Percentiles rank a stretch among this genome's conserved stretches.
These are phyloP conservation scores for Umbelopsis isabellina DNA, from an alignment of 192 early-diverging fungal genomes.

Conservation along the genomic window DNA sequence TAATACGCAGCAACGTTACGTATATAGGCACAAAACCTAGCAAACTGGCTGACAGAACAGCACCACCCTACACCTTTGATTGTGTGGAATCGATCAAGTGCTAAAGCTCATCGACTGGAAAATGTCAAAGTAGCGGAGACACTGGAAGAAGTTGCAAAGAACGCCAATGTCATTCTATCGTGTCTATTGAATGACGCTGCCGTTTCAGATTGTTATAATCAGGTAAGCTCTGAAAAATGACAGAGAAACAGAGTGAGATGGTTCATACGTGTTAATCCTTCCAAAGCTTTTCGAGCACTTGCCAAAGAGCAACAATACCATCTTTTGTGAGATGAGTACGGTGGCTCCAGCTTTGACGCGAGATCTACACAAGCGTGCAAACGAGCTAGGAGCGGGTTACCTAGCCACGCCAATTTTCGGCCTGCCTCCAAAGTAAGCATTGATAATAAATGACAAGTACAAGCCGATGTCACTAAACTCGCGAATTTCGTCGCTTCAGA, in stretches of 20 bases:
- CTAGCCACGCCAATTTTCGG: slow-evolving; percentile 41
- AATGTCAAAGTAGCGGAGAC: slow-evolving; percentile 41
- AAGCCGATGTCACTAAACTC: slow-evolving; percentile 42
- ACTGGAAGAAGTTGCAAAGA: slow-evolving; percentile 40
- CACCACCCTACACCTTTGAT: slow-evolving; percentile 40
- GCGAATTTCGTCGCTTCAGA: slow-evolving; percentile 34
- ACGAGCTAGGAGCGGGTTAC: slow-evolving; percentile 25
- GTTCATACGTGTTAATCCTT: background rate
- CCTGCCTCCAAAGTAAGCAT: slow-evolving; percentile 42
- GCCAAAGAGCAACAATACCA: background rate
- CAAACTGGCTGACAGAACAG: slow-evolving; percentile 43
- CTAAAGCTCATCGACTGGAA: slow-evolving; percentile 45
- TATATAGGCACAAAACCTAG: slow-evolving; percentile 55
- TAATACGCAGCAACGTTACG: too few relatives aligned
- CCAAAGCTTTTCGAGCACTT: background rate
- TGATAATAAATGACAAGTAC: slow-evolving; percentile 52
- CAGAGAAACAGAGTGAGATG: too few relatives aligned
- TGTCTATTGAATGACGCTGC: slow-evolving; percentile 65
- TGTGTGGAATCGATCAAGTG: slow-evolving; percentile 66
- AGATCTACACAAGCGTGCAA: slow-evolving; percentile 33
- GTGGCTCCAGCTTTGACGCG: slow-evolving; percentile 49
- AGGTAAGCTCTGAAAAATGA: slow-evolving; percentile 33
- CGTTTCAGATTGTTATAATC: slow-evolving; percentile 46
- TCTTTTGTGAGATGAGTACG: slow-evolving; percentile 53
- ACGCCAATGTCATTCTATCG: slow-evolving; percentile 62